phyloP scores from a whole-genome alignment of 345 rosid genomes.

The Bretschneidera sinensis region DNA sequence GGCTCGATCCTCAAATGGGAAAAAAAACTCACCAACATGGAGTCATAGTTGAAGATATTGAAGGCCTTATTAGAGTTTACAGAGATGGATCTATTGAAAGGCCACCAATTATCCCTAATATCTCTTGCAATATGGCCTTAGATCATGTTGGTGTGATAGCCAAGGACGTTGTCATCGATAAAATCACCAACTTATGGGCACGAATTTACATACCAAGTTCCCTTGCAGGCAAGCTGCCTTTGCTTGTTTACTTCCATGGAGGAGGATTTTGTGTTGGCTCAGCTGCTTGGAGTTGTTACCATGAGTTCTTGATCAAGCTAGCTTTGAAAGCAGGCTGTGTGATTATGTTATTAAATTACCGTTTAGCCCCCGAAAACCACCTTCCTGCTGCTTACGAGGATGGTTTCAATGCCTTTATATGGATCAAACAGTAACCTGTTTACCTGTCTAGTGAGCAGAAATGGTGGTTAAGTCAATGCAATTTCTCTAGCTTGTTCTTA shows the following conservation, averaged over 20 bases:
- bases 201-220: slow-evolving; percentile 42
- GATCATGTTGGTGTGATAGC: slow-evolving; percentile 30
- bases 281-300: slow-evolving; percentile 64
- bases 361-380: slow-evolving; percentile 58
- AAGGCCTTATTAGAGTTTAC: slow-evolving; percentile 63
- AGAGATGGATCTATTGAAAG: slow-evolving; percentile 63
- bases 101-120: slow-evolving; percentile 48
- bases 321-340: slow-evolving; percentile 42
- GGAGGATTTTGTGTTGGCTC: slow-evolving; percentile 74
- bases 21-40: slow-evolving; percentile 37
- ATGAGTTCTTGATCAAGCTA: slow-evolving; percentile 48
- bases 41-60: slow-evolving; percentile 47
- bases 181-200: slow-evolving; percentile 41
- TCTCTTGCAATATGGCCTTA: slow-evolving; percentile 29
- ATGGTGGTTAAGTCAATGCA: slow-evolving; percentile 42
- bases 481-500: slow-evolving; percentile 43
- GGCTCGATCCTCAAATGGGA: slow-evolving; percentile 21
- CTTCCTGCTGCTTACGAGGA: slow-evolving; percentile 70
- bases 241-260: slow-evolving; percentile 66
- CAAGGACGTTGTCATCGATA: slow-evolving; percentile 41
- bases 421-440: slow-evolving; percentile 47
- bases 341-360: slow-evolving; percentile 48
- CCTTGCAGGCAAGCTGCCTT: slow-evolving; percentile 38
- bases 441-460: slow-evolving; percentile 29
- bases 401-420: slow-evolving; percentile 43